Evolutionary conservation across 331 rosid genomes (phyloP).

Genomic region (Acacia concinna): DNA sequence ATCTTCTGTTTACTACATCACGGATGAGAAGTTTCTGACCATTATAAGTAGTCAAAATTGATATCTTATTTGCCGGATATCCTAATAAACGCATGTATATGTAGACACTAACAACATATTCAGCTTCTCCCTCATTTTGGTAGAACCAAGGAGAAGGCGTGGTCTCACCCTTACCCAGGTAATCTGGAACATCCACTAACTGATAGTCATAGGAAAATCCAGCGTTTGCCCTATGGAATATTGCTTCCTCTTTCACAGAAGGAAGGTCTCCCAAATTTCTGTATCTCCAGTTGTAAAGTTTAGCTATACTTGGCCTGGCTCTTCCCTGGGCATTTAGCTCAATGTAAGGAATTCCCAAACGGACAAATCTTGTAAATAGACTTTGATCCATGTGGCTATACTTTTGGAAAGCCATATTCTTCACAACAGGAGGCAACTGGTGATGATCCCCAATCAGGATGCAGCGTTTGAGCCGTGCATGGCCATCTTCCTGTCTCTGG

Average conservation of each 20-base stretch:
- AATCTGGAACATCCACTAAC: slow-evolving; percentile 90
- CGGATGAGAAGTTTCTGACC: slow-evolving; percentile 98
- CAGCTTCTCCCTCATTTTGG: slow-evolving; percentile 97
- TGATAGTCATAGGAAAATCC: slow-evolving; percentile 97
- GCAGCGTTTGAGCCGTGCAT: slow-evolving; percentile 96
- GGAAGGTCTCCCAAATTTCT: slow-evolving; percentile 94
- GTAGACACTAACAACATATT: slow-evolving; percentile 88
- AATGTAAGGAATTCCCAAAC: slow-evolving; percentile 96
- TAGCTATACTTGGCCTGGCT: slow-evolving; percentile 91
- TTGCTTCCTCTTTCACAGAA: slow-evolving; percentile 59
- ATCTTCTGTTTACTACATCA: slow-evolving; percentile 86
- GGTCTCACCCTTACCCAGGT: slow-evolving; percentile 83
- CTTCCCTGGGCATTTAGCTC: slow-evolving; percentile 99
- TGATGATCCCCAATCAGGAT: slow-evolving; percentile 97
- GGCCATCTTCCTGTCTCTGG: slow-evolving; percentile 98
- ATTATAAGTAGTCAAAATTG: slow-evolving; percentile 96
- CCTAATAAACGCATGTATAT: slow-evolving; percentile 93
- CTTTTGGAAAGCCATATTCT: slow-evolving; percentile 98
- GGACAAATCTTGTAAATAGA: slow-evolving; percentile 93
- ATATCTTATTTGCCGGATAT: slow-evolving; percentile 90
- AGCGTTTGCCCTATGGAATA: slow-evolving; percentile 78
- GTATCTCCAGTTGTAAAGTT: slow-evolving; percentile 95
- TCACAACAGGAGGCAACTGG: slow-evolving; percentile 97
- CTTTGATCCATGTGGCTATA: slow-evolving; percentile 99
- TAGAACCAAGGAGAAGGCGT: slow-evolving; percentile 98